A percentile compares a stretch with the other conserved stretches of the same genome.
phyloP scores from a whole-genome alignment of 805 yeast genomes.

The Suhomyces sp. region DNA sequence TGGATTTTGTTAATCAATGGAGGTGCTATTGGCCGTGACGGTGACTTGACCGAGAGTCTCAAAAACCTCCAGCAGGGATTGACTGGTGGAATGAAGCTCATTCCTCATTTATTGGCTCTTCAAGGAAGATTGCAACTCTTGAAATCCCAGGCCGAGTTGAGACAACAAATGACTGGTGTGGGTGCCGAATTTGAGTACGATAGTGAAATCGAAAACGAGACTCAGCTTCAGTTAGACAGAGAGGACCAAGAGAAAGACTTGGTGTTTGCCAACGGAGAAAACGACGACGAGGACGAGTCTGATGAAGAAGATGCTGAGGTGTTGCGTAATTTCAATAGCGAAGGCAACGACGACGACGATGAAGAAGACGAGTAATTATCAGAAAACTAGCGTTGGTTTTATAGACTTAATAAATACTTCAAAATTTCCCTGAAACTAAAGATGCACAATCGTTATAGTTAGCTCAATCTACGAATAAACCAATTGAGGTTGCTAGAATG shows the following conservation, averaged over 20 bases:
- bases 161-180: constrained; percentile 29
- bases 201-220: constrained; percentile 15
- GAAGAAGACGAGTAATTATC: constrained; percentile 7
- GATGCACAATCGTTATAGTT: no score
- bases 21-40: constrained; percentile 52
- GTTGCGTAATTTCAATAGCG: constrained; percentile 2
- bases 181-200: constrained; percentile 12
- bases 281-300: constrained; percentile 28
- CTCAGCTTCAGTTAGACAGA: constrained; percentile 11
- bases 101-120: constrained; percentile 70
- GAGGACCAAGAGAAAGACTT: constrained; percentile 26
- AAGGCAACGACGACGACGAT: constrained; percentile 42
- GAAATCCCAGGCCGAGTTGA: constrained; percentile 68
- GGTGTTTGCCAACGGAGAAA: constrained; percentile 40
- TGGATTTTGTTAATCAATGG: constrained; percentile 75
- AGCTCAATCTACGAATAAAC: no score
- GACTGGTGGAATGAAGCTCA: constrained; percentile 49
- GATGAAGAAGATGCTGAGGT: constrained; percentile 10
- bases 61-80: constrained; percentile 58
- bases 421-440: no score
- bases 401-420: background rate
- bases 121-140: constrained; percentile 85
- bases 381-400: background rate
- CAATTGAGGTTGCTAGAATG: no score
- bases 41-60: constrained; percentile 52